phyloP scores from a whole-genome alignment of 768 basidiomycete genomes.

The Chlorophyllum brunneum region DNA sequence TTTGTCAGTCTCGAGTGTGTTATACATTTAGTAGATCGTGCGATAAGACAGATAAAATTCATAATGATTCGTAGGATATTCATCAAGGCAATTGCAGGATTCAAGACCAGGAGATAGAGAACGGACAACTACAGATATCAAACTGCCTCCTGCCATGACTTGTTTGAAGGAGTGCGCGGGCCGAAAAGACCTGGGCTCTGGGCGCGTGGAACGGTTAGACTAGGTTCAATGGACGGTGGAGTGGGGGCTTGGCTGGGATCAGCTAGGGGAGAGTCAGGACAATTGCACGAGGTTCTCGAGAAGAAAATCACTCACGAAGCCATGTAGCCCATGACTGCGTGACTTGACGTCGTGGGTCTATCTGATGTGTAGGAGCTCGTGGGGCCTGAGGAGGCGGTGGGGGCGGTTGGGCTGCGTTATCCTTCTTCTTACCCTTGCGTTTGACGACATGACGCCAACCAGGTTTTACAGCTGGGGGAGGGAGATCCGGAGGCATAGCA shows the following conservation, averaged over 20 bases:
- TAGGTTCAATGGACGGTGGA: conserved; percentile 56
- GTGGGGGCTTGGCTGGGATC: conserved; percentile 55
- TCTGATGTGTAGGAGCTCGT: conserved; percentile 27
- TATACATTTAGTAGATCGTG: not conserved
- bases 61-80: not conserved
- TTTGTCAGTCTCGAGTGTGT: too few relatives aligned
- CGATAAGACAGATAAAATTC: not conserved
- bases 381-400: conserved; percentile 30
- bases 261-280: conserved; percentile 34
- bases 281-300: not conserved
- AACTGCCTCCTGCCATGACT: conserved; percentile 1
- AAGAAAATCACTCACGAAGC: conserved; percentile 49
- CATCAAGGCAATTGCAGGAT: not conserved
- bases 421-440: conserved; percentile 27
- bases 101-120: not conserved
- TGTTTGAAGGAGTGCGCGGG: conserved; percentile 44
- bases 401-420: conserved; percentile 27
- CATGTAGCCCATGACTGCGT: conserved; percentile 57
- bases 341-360: conserved; percentile 40
- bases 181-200: conserved; percentile 73
- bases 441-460: conserved; percentile 10
- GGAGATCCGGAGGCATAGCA: conserved; percentile 21
- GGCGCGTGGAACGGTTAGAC: conserved; percentile 55
- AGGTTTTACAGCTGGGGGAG: not conserved
- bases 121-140: not conserved